phyloP scores from a whole-genome alignment of 306 rosid species.

The Luffa aegyptiaca region DNA sequence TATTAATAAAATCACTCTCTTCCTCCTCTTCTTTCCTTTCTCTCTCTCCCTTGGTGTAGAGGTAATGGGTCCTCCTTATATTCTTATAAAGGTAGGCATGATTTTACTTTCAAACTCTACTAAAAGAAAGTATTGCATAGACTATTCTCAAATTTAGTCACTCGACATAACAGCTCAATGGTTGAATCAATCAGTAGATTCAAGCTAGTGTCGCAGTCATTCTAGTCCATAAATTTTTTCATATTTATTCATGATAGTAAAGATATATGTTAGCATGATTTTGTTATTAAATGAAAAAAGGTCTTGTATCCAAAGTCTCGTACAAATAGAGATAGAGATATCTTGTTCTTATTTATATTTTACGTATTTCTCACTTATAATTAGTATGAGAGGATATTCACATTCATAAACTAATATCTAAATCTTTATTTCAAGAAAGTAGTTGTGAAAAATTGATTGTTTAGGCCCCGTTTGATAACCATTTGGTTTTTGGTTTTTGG shows the following conservation, averaged over 20 bases:
- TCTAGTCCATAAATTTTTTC: no score
- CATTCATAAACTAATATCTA: no score
- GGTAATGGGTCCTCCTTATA: background rate
- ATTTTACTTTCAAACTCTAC: background rate
- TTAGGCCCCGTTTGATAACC: no score
- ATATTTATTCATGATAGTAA: background rate
- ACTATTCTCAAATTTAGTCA: background rate
- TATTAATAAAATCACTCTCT: no score
- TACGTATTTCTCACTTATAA: background rate
- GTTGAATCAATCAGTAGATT: background rate
- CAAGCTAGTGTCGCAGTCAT: background rate
- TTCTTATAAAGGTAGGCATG: background rate
- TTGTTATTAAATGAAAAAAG: no score
- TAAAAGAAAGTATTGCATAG: background rate
- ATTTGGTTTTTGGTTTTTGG: no score
- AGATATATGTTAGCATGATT: no score
- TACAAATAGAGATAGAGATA: no score
- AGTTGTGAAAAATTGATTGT: background rate
- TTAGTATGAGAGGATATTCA: no score
- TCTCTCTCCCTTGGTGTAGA: background rate
- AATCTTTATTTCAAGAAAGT: background rate
- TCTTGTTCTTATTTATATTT: no score
- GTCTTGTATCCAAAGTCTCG: background rate
- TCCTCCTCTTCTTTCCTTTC: background rate
- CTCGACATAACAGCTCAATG: background rate